A percentile compares a stretch with the other conserved stretches of the same genome.
Conservation (phyloP, 176 grass and related monocot genomes). For the Triticum timopheevii region DNA sequence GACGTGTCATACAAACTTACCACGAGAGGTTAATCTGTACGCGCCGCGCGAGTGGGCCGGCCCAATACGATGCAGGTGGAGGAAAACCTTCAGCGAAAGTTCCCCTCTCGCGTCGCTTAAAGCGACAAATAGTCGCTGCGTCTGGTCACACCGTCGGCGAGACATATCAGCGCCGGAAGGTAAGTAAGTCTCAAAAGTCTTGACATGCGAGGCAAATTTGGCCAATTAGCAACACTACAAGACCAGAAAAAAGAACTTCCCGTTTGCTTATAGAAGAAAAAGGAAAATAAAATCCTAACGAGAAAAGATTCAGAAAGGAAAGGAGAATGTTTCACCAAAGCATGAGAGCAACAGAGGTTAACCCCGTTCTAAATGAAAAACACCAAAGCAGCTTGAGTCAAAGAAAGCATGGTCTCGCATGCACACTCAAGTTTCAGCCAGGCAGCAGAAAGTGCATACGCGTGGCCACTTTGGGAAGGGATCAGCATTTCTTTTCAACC, state of each 20-base stretch:
- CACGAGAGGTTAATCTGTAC: too few relatives aligned
- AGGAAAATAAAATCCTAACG: neutral
- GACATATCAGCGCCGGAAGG: too few relatives aligned
- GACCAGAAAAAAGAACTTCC: neutral
- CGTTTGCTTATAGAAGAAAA: neutral
- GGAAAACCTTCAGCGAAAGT: too few relatives aligned
- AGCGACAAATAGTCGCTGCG: too few relatives aligned
- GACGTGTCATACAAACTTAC: too few relatives aligned
- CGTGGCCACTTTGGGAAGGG: slow-evolving; percentile 12
- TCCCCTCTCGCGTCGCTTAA: too few relatives aligned
- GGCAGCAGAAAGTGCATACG: slow-evolving; percentile 28
- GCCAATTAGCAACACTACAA: neutral
- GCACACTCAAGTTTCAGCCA: neutral
- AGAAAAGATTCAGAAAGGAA: neutral
- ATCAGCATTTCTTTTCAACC: slow-evolving; percentile 13
- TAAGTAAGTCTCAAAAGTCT: neutral
- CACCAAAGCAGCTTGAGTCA: slow-evolving; percentile 25
- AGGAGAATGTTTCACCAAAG: neutral
- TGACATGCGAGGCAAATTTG: neutral
- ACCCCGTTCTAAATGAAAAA: neutral
- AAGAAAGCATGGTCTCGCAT: neutral
- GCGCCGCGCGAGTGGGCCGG: too few relatives aligned
- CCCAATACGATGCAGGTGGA: too few relatives aligned
- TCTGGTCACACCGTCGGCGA: too few relatives aligned
- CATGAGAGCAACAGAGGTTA: neutral